A percentile compares a stretch with the other conserved stretches of the same genome.
phyloP scores from a whole-genome alignment of 306 rosid genomes.

The Corylus avellana region DNA sequence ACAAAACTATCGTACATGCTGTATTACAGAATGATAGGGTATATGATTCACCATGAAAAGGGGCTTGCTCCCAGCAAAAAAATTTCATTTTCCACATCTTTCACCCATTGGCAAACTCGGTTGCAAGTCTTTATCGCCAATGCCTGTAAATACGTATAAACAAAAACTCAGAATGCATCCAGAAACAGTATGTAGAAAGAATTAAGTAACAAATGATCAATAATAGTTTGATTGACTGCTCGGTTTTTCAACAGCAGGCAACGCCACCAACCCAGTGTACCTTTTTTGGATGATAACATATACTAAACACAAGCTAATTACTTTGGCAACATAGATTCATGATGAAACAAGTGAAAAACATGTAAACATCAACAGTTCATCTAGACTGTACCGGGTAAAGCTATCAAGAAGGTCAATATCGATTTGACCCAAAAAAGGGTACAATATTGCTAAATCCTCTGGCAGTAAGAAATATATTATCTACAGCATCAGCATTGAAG shows the following conservation, averaged over 20 bases:
- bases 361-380: neutral
- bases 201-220: neutral
- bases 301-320: neutral
- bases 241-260: neutral
- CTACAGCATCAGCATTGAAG: neutral
- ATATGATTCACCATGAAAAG: constrained; percentile 79
- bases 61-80: constrained; percentile 97
- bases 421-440: neutral
- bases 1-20: constrained; percentile 44
- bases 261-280: neutral
- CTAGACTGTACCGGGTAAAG: neutral
- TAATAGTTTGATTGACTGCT: neutral
- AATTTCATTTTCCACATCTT: constrained; percentile 90
- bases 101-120: constrained; percentile 93
- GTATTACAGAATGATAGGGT: constrained; percentile 41
- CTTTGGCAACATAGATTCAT: neutral
- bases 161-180: constrained; percentile 27
- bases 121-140: constrained; percentile 90
- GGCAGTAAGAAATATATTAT: neutral
- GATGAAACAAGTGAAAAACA: neutral
- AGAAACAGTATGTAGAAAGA: constrained; percentile 2
- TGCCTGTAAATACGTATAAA: constrained; percentile 57
- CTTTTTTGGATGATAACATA: neutral
- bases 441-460: neutral
- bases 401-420: neutral